Conservation (phyloP, 257 asterid genomes). For the Solanum dulcamara region DNA sequence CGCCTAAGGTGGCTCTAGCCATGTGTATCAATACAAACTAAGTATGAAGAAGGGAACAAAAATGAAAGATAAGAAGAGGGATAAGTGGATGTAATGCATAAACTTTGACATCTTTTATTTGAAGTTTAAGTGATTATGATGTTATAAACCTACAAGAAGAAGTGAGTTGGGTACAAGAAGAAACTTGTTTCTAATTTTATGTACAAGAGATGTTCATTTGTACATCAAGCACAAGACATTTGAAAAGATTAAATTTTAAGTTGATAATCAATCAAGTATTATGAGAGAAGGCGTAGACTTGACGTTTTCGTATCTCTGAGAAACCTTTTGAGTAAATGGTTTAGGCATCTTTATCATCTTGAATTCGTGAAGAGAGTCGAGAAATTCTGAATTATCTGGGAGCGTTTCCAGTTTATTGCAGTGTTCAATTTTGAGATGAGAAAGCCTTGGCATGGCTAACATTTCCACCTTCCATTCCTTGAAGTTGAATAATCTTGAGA, state of each 20-base stretch:
- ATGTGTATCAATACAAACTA: background rate
- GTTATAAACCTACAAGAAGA: background rate
- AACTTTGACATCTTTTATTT: background rate
- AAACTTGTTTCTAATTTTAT: background rate
- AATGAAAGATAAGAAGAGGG: background rate
- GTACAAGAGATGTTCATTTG: no score
- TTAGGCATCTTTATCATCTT: background rate
- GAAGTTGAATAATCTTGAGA: conserved; percentile 1
- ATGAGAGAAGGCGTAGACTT: background rate
- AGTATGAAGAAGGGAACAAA: background rate
- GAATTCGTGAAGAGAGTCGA: background rate
- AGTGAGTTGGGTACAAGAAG: no score
- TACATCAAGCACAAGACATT: no score
- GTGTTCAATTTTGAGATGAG: background rate
- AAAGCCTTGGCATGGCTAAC: conserved; percentile 16
- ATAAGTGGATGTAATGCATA: background rate
- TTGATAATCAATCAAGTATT: background rate
- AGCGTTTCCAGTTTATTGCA: background rate
- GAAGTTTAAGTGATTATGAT: background rate
- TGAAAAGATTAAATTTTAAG: background rate
- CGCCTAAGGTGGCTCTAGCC: background rate
- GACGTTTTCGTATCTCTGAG: background rate
- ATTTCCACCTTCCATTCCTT: background rate
- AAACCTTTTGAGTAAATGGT: background rate
- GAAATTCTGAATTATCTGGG: background rate